These are phyloP conservation scores for Penicillium palitans DNA, from an alignment of 2,329 filamentous ascomycete genomes.

Conservation along the genomic window DNA sequence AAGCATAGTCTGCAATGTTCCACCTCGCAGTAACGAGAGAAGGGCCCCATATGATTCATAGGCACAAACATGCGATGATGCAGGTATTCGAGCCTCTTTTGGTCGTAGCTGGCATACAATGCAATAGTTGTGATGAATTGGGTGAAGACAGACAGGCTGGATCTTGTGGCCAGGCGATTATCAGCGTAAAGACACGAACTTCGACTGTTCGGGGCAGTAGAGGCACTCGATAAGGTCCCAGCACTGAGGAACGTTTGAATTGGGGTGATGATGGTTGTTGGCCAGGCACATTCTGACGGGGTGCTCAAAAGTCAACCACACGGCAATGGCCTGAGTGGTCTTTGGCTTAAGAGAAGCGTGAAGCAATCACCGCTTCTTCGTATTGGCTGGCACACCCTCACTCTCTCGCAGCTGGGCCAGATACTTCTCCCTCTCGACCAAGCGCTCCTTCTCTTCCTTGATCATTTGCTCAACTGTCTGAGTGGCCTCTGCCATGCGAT, in stretches of 20 bases:
- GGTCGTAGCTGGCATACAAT: neutral
- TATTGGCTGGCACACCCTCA: slow-evolving; percentile 42
- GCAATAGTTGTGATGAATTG: neutral
- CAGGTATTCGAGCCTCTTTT: neutral
- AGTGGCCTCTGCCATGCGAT: slow-evolving; percentile 62
- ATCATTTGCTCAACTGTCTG: slow-evolving; percentile 61
- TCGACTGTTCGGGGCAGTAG: neutral
- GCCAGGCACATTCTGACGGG: neutral
- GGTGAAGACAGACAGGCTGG: neutral
- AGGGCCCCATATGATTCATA: neutral
- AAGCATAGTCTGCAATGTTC: neutral
- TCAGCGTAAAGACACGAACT: neutral
- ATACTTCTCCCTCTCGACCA: slow-evolving; percentile 62
- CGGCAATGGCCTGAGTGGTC: neutral
- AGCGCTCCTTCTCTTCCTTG: slow-evolving; percentile 63
- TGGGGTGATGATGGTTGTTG: neutral
- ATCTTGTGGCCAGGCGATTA: neutral
- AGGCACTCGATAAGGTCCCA: no score
- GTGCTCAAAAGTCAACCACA: neutral
- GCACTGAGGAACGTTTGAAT: neutral
- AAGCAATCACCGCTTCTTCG: slow-evolving; percentile 43
- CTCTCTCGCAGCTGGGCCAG: slow-evolving; percentile 54
- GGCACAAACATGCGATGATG: neutral
- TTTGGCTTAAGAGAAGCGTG: neutral
- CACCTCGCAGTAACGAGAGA: neutral